Conservation (phyloP, 352 stramenopile species). For the Blastocystis sp. region DNA sequence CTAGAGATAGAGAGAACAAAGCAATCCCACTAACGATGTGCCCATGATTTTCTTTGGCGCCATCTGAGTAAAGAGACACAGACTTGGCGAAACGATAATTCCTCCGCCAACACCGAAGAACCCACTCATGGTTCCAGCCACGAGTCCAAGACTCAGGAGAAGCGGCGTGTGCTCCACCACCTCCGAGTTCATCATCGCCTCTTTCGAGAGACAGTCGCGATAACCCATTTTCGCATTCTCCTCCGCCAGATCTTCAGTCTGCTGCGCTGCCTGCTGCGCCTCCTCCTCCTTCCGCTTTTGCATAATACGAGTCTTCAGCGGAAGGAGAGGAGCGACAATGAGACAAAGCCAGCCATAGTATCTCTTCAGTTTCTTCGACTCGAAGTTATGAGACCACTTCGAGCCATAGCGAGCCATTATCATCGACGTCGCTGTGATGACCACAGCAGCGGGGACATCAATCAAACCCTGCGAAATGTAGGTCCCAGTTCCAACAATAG, state of each 20-base stretch:
- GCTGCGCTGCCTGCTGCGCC: background rate
- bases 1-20: background rate
- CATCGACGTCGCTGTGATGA: slow-evolving; percentile 62
- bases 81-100: slow-evolving; percentile 59
- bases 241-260: background rate
- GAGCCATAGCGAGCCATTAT: slow-evolving; percentile 62
- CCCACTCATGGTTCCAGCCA: slow-evolving; percentile 60
- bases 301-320: slow-evolving; percentile 62
- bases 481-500: slow-evolving; percentile 44
- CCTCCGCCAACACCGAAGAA: slow-evolving; percentile 63
- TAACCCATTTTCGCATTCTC: slow-evolving; percentile 47
- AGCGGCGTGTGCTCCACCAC: slow-evolving; percentile 11
- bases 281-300: slow-evolving; percentile 50
- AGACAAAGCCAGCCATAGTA: slow-evolving; percentile 64
- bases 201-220: slow-evolving; percentile 49
- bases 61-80: slow-evolving; percentile 59
- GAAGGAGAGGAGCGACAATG: slow-evolving; percentile 61
- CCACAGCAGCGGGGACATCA: slow-evolving; percentile 57
- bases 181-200: slow-evolving; percentile 42
- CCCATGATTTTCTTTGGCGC: slow-evolving; percentile 61
- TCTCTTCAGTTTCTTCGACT: slow-evolving; percentile 61
- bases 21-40: slow-evolving; percentile 58
- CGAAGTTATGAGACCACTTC: slow-evolving; percentile 60
- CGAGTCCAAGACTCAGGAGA: slow-evolving; percentile 46
- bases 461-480: slow-evolving; percentile 62